Base-by-base conservation (phyloP, 2,329 filamentous ascomycete genomes). In the Catunica adiposa region DNA sequence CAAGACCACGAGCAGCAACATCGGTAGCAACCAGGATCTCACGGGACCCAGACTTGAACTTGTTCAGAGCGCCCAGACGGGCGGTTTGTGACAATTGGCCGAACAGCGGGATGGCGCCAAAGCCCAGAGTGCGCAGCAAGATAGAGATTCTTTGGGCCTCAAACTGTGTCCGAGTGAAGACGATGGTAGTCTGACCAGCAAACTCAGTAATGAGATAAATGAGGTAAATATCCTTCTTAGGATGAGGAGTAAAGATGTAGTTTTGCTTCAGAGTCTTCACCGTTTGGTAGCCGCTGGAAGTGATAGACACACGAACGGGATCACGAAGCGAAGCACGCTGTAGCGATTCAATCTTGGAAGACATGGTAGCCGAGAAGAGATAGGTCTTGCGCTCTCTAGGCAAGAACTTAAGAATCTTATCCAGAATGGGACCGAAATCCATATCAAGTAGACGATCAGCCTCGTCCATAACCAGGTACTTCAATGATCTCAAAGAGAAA, bases 341-440 rank as follows among this genome's bases (percentile, higher is more conserved):
- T 50, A 98, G 73, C 54, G 83, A 88, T 69, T 97, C 92, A 58
- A 98, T 85, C 67, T 96, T 95, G 59, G 83, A 89, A 62, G 82
- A 89, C 77, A 97, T 90, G 11, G 92, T 98, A 1, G 92, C 90
- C 3, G 85, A 92, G 74, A 95, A 97, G 44, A 98, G 82, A 65
- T 84, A 92, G 0, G 92, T 97, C 42, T 82, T 78, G 40, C 82
- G 73, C 64, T 89, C 83, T 42, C 82, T 74, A 0, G 89, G 89
- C 3, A 96, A 73, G 25, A 94, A 87, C 68, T 92, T 90, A 53
- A 97, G 77, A 55, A 96, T 88, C 69, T 94, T 95, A 69, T 96
- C 88, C 38, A 97, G 79, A 22, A 89, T 84, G 1, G 89, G 87
- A 0, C 89, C 89, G 62, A 97, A 97, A 67, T 96, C 89, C 66